Evolutionary conservation across 2,329 filamentous ascomycete genomes (phyloP).

Genomic region (Gaeumannomyces tritici): DNA sequence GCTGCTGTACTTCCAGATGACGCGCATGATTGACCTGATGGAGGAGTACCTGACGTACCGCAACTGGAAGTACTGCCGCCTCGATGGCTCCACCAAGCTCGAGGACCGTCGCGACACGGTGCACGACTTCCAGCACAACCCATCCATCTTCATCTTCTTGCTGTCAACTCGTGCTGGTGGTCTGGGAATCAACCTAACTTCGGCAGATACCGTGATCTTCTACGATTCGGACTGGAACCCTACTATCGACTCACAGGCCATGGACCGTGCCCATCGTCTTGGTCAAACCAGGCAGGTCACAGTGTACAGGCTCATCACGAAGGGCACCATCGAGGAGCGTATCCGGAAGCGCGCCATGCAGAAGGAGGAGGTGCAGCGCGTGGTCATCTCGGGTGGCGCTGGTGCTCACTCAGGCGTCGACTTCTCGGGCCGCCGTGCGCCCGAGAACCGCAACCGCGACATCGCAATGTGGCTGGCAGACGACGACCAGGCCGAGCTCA

Average conservation of each 20-base stretch:
- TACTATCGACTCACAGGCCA: conserved; percentile 95
- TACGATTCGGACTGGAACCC: conserved; percentile 99
- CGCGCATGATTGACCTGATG: conserved; percentile 98
- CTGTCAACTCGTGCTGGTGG: conserved; percentile 94
- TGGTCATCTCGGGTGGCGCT: conserved; percentile 79
- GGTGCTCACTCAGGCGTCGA: conserved; percentile 63
- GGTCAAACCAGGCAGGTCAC: conserved; percentile 94
- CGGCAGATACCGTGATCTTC: conserved; percentile 97
- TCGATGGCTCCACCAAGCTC: conserved; percentile 94
- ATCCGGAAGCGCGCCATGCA: conserved; percentile 95
- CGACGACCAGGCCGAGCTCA: conserved; percentile 88
- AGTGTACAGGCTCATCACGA: conserved; percentile 94
- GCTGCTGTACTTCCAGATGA: conserved; percentile 99
- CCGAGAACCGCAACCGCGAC: conserved; percentile 92
- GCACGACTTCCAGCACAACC: conserved; percentile 87
- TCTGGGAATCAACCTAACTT: conserved; percentile 93
- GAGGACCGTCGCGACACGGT: conserved; percentile 96
- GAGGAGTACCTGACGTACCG: conserved; percentile 98
- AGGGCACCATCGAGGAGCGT: conserved; percentile 93
- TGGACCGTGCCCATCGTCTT: conserved; percentile 96
- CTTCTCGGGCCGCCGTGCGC: conserved; percentile 82
- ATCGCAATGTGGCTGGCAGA: conserved; percentile 99
- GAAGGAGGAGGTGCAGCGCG: conserved; percentile 97
- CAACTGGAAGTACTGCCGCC: conserved; percentile 96
- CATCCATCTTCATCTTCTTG: conserved; percentile 95